phyloP scores from a whole-genome alignment of 2,329 filamentous ascomycete species.

The Botrytis elliptica region DNA sequence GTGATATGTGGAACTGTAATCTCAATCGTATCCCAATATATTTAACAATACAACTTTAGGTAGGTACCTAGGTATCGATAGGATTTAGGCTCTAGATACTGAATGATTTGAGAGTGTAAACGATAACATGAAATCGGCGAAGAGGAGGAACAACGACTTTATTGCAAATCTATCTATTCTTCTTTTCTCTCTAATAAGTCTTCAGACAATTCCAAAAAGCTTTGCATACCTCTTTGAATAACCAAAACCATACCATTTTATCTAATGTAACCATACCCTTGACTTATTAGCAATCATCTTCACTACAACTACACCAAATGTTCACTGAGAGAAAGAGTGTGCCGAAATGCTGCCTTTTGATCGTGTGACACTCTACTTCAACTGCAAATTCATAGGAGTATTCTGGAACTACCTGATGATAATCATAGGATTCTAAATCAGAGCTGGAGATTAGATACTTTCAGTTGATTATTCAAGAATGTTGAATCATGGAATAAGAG shows the following conservation, averaged over 20 bases:
- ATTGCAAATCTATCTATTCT: too few species aligned
- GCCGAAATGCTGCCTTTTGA: too few species aligned
- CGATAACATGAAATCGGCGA: rapidly evolving
- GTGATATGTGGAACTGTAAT: too few species aligned
- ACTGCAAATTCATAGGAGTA: too few species aligned
- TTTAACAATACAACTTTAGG: too few species aligned
- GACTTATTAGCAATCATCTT: background rate
- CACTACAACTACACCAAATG: background rate
- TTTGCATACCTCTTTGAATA: background rate
- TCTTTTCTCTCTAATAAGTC: too few species aligned
- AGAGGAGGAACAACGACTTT: background rate
- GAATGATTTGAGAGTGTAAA: background rate
- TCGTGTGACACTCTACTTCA: too few species aligned
- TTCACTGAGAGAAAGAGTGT: background rate
- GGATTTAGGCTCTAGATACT: too few species aligned
- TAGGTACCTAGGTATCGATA: too few species aligned
- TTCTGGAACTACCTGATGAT: background rate
- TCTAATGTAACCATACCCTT: background rate
- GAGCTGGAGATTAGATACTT: background rate
- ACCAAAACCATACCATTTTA: background rate
- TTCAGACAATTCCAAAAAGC: background rate
- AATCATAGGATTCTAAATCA: background rate
- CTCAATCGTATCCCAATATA: too few species aligned
- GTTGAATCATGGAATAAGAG: background rate
- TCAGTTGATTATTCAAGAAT: background rate